A percentile compares a stretch with the other conserved stretches of the same genome.
phyloP scores from a whole-genome alignment of 441 rosid species.

The Viola pubescens region DNA sequence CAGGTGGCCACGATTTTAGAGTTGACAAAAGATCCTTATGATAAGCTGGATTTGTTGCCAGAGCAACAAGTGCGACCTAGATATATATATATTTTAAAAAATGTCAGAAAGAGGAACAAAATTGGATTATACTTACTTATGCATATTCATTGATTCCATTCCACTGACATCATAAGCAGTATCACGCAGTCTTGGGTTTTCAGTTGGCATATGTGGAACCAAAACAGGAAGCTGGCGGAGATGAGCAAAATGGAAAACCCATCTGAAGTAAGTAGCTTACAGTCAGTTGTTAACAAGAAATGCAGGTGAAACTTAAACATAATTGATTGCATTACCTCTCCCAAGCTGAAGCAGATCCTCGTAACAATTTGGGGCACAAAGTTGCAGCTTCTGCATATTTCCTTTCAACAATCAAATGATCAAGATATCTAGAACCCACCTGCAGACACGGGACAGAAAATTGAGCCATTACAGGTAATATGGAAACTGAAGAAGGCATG shows the following conservation, averaged over 20 bases:
- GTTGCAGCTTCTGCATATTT: constrained; percentile 98
- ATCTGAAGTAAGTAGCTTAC: constrained; percentile 46
- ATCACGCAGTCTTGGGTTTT: constrained; percentile 87
- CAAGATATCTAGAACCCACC: constrained; percentile 99
- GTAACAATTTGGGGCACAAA: constrained; percentile 87
- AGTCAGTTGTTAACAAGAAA: constrained; percentile 19
- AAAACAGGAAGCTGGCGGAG: constrained; percentile 94
- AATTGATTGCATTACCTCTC: constrained; percentile 63
- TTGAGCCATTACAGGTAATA: background rate
- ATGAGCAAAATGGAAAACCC: constrained; percentile 99
- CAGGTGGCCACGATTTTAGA: constrained; percentile 91
- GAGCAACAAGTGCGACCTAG: constrained; percentile 94
- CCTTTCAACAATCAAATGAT: constrained; percentile 96
- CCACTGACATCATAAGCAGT: constrained; percentile 87
- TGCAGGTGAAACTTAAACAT: constrained; percentile 15
- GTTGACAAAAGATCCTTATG: constrained; percentile 84
- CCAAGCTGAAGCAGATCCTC: constrained; percentile 97
- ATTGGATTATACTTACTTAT: no score
- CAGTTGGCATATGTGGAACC: constrained; percentile 94
- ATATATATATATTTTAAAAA: constrained; percentile 16
- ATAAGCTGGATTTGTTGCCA: constrained; percentile 82
- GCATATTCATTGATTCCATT: background rate
- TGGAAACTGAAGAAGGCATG: background rate
- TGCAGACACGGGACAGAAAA: constrained; percentile 27
- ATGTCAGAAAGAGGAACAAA: constrained; percentile 4